Percentiles rank a stretch among this genome's conserved stretches.
phyloP scores from a whole-genome alignment of 305 asterid genomes.

The Fraxinus platypoda region DNA sequence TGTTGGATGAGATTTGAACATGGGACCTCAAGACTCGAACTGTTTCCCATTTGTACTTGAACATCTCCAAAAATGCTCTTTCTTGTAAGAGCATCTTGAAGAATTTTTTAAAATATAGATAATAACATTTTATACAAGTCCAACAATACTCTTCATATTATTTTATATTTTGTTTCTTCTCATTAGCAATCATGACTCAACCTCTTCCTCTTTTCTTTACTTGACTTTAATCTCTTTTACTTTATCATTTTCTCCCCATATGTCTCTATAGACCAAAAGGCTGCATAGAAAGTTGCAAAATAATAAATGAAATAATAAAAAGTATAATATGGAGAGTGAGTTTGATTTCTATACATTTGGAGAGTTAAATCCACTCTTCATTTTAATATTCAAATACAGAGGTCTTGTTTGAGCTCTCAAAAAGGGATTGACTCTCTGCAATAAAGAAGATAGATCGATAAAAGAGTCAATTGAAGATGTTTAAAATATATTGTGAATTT shows the following conservation, averaged over 20 bases:
- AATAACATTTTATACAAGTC: neutral
- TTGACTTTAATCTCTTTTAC: neutral
- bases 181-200: neutral
- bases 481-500: neutral
- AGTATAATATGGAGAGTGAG: neutral
- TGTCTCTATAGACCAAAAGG: neutral
- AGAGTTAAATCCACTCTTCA: neutral
- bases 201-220: neutral
- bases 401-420: neutral
- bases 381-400: neutral
- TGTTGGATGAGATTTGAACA: neutral
- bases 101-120: no score
- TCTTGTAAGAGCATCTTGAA: neutral
- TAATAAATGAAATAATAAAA: no score
- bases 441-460: neutral
- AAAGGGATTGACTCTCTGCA: neutral
- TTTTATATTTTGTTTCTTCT: neutral
- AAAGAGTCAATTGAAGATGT: neutral
- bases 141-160: neutral
- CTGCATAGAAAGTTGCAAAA: neutral
- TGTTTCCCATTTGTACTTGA: neutral
- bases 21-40: neutral
- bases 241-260: neutral
- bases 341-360: neutral
- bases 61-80: neutral